A percentile compares a stretch with the other conserved stretches of the same genome.
Evolutionary conservation across 139 green algal species (phyloP).

Genomic region (Chara braunii): DNA sequence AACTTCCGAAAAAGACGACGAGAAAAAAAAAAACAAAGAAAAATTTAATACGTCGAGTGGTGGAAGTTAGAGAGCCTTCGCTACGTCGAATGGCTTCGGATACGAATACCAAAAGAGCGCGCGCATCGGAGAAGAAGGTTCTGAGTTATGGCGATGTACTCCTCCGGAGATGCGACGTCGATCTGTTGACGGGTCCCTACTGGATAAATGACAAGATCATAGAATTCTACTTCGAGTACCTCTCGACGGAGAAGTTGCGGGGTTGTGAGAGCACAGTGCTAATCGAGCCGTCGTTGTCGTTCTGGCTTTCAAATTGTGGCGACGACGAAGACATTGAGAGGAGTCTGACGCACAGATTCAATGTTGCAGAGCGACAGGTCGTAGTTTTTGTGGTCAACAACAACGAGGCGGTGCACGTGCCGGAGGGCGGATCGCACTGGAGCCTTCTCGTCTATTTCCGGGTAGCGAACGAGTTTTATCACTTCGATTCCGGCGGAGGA

Average conservation of each 20-base stretch:
- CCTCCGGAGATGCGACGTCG: conserved; percentile 19
- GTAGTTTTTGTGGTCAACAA: conserved; percentile 27
- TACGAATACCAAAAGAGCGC: conserved; percentile 1
- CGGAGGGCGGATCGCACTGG: conserved; percentile 32
- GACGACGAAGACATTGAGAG: conserved; percentile 5
- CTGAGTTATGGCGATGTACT: conserved; percentile 31
- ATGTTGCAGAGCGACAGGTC: background rate
- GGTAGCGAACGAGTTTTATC: conserved; percentile 6
- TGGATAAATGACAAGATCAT: conserved; percentile 35
- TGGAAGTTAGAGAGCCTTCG: background rate
- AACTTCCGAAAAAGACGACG: background rate
- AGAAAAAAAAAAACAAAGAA: background rate
- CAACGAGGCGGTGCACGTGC: conserved; percentile 13
- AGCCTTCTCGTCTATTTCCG: conserved; percentile 25
- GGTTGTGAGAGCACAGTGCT: conserved; percentile 2
- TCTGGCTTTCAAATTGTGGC: conserved; percentile 26
- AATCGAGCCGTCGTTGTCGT: conserved; percentile 19
- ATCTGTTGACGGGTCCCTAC: background rate
- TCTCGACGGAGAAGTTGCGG: conserved; percentile 10
- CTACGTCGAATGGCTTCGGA: background rate
- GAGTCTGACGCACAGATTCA: background rate
- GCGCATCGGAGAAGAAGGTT: conserved; percentile 27
- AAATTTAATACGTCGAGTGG: background rate
- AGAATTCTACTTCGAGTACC: conserved; percentile 33
- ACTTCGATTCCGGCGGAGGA: conserved; percentile 10